Percentiles rank a stretch among this genome's conserved stretches.
These are phyloP conservation scores for Fragaria vesca DNA, from an alignment of 306 rosid species.

Conservation along the genomic window DNA sequence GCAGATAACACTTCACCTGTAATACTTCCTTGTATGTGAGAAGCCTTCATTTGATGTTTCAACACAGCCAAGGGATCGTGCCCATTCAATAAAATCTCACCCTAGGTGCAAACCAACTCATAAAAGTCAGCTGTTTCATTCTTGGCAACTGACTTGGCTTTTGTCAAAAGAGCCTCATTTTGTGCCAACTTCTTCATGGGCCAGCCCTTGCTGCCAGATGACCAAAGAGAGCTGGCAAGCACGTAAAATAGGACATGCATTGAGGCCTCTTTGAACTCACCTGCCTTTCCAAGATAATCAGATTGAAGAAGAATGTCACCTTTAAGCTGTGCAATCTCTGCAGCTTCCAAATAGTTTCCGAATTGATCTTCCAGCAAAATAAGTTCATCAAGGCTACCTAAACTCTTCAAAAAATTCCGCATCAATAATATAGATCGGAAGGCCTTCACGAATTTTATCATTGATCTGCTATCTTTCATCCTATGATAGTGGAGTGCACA, in stretches of 20 bases:
- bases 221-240: constrained; percentile 20
- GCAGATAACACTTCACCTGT: constrained; percentile 48
- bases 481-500: constrained; percentile 45
- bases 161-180: constrained; percentile 8
- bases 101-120: constrained; percentile 9
- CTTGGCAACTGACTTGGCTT: constrained; percentile 4
- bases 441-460: constrained; percentile 60
- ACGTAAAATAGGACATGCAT: not conserved
- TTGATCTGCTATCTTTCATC: constrained; percentile 34
- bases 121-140: not conserved
- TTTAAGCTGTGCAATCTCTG: constrained; percentile 9
- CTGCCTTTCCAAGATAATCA: constrained; percentile 44
- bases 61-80: not conserved
- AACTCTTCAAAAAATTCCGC: constrained; percentile 45
- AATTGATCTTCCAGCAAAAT: constrained; percentile 47
- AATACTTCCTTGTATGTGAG: not conserved
- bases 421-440: constrained; percentile 45
- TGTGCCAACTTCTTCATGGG: constrained; percentile 8
- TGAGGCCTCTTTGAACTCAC: constrained; percentile 37
- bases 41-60: constrained; percentile 19
- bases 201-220: constrained; percentile 11
- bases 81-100: not conserved
- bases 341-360: constrained; percentile 48
- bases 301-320: constrained; percentile 18
- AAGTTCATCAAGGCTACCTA: constrained; percentile 52